Conservation (phyloP, 176 grass and related monocot genomes). For the Poa annua region DNA sequence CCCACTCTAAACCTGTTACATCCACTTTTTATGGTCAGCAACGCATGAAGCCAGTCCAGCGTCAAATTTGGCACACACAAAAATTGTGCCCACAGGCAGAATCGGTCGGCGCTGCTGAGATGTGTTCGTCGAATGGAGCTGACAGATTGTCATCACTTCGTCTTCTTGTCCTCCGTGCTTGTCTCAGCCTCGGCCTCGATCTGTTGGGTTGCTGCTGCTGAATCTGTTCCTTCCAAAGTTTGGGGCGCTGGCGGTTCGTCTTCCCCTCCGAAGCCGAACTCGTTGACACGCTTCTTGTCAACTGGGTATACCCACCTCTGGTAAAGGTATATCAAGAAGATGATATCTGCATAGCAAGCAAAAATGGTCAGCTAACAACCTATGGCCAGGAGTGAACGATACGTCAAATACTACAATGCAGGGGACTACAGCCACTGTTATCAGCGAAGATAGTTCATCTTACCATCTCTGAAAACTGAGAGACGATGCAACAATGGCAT, state of each 20-base stretch:
- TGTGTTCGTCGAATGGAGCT: neutral
- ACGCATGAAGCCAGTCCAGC: slow-evolving; percentile 11
- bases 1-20: slow-evolving; percentile 37
- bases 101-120: slow-evolving; percentile 3
- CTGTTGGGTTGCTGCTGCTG: slow-evolving; percentile 38
- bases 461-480: slow-evolving; percentile 99
- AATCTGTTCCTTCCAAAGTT: slow-evolving; percentile 54
- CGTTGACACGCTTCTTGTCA: slow-evolving; percentile 90
- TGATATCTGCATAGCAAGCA: slow-evolving; percentile 67
- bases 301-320: slow-evolving; percentile 97
- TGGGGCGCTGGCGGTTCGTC: slow-evolving; percentile 52
- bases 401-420: neutral
- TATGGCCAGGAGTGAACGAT: neutral
- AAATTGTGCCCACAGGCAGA: slow-evolving; percentile 27
- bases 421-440: neutral
- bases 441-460: slow-evolving; percentile 28
- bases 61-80: slow-evolving; percentile 42
- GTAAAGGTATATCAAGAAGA: slow-evolving; percentile 99
- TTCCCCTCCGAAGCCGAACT: slow-evolving; percentile 94
- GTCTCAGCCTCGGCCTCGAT: slow-evolving; percentile 35
- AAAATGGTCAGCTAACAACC: slow-evolving; percentile 10
- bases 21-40: slow-evolving; percentile 48
- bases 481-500: slow-evolving; percentile 97
- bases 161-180: slow-evolving; percentile 67
- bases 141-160: slow-evolving; percentile 56